Evolutionary conservation across 192 early-diverging fungal genomes (phyloP).

Genomic region (Phlyctochytrium planicorne): DNA sequence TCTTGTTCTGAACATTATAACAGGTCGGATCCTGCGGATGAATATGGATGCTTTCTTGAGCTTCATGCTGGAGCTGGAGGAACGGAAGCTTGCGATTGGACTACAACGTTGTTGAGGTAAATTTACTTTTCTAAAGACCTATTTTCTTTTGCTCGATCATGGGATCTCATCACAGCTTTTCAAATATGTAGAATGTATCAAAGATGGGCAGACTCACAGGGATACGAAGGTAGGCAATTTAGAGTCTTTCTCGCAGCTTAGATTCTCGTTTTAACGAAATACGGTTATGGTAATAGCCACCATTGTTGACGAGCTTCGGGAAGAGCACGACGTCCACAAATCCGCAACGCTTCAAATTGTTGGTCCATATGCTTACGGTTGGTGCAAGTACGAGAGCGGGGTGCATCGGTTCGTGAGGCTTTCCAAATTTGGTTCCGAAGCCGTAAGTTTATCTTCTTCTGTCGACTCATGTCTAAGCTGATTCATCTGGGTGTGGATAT

Average conservation of each 20-base stretch:
- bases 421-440: slow-evolving; percentile 45
- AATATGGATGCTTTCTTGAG: slow-evolving; percentile 54
- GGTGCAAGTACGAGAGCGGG: slow-evolving; percentile 52
- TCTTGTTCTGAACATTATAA: not conserved
- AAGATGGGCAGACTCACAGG: slow-evolving; percentile 32
- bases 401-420: slow-evolving; percentile 56
- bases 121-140: too few species aligned
- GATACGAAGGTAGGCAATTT: slow-evolving; percentile 28
- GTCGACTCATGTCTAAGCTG: not conserved
- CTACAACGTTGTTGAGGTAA: slow-evolving; percentile 27
- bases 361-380: slow-evolving; percentile 53
- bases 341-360: slow-evolving; percentile 37
- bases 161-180: not conserved
- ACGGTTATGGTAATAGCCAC: too few species aligned
- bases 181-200: slow-evolving; percentile 43
- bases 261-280: too few species aligned
- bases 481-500: not conserved
- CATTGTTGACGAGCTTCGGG: slow-evolving; percentile 42
- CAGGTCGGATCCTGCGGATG: slow-evolving; percentile 44
- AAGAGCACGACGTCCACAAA: slow-evolving; percentile 50
- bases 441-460: slow-evolving; percentile 22
- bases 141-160: too few species aligned
- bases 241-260: too few species aligned
- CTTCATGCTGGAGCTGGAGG: slow-evolving; percentile 52
- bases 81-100: slow-evolving; percentile 51